Conservation (phyloP, 2,329 filamentous ascomycete species). For the Mycosphaerella sp. region DNA sequence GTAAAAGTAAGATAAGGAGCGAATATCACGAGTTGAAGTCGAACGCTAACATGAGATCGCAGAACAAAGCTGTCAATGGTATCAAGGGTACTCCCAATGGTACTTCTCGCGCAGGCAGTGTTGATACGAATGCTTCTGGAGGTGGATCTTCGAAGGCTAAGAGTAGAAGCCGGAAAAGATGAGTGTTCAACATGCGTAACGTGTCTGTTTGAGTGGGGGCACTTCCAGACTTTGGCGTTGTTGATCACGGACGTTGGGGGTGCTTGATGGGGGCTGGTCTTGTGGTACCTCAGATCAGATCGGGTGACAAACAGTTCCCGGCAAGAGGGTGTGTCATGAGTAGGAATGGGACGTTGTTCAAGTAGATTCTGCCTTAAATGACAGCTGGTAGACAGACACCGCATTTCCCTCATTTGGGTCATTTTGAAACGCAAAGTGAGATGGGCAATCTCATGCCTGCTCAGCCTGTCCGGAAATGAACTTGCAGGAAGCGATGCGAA, state of each 20-base stretch:
- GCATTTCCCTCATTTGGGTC: no score
- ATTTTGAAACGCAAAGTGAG: no score
- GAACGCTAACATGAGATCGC: slow-evolving; percentile 16
- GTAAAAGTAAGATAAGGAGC: slow-evolving; percentile 61
- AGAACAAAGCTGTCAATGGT: slow-evolving; percentile 92
- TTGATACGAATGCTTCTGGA: slow-evolving; percentile 65
- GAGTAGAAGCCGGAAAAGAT: slow-evolving; percentile 38
- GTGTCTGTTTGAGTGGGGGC: no score
- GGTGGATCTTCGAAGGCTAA: slow-evolving; percentile 38
- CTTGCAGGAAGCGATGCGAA: no score
- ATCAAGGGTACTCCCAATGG: slow-evolving; percentile 74
- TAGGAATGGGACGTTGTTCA: no score
- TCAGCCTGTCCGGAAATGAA: no score
- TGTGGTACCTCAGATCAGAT: no score
- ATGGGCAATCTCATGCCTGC: no score
- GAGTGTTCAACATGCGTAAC: not conserved
- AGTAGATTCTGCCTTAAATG: no score
- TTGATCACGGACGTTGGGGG: not conserved
- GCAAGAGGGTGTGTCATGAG: not conserved
- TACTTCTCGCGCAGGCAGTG: slow-evolving; percentile 81
- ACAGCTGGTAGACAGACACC: no score
- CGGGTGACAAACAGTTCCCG: not conserved
- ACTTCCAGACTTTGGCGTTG: not conserved
- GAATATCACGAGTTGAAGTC: not conserved
- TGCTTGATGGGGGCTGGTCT: not conserved